Conservation (phyloP, 1,139 yeast genomes). For the Kodamaea alishanica region DNA sequence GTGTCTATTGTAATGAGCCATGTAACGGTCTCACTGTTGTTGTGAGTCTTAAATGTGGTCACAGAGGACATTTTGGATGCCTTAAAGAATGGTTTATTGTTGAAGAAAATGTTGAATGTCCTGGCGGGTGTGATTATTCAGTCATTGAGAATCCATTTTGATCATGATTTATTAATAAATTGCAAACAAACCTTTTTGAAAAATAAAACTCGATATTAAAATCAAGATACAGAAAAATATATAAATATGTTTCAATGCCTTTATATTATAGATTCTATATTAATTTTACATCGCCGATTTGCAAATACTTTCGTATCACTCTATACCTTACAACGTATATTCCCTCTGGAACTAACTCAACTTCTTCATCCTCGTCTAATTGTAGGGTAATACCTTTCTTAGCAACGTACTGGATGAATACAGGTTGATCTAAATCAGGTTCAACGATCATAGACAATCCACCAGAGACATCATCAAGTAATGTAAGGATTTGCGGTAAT, state of each 20-base stretch:
- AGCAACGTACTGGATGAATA: slow-evolving; percentile 59
- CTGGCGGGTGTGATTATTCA: slow-evolving; percentile 62
- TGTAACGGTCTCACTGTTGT: slow-evolving; percentile 68
- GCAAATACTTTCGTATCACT: slow-evolving; percentile 40
- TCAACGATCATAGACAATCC: slow-evolving; percentile 73
- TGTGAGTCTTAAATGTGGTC: slow-evolving; percentile 75
- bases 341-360: slow-evolving; percentile 63
- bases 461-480: slow-evolving; percentile 74
- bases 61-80: slow-evolving; percentile 82
- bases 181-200: neutral
- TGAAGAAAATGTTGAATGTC: slow-evolving; percentile 67
- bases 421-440: slow-evolving; percentile 75
- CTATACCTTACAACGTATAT: slow-evolving; percentile 74
- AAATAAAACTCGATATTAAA: neutral
- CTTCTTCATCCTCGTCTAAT: slow-evolving; percentile 48
- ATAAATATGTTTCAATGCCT: neutral
- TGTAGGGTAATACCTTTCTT: slow-evolving; percentile 23
- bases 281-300: slow-evolving; percentile 41
- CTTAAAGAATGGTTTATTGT: slow-evolving; percentile 72
- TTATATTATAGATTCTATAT: slow-evolving; percentile 22
- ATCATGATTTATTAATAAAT: neutral
- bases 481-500: slow-evolving; percentile 65
- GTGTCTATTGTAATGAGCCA: slow-evolving; percentile 80
- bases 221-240: too few species aligned
- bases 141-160: neutral